These are phyloP conservation scores for Mycena capillaripes DNA, from an alignment of 768 basidiomycete species.

Conservation along the genomic window DNA sequence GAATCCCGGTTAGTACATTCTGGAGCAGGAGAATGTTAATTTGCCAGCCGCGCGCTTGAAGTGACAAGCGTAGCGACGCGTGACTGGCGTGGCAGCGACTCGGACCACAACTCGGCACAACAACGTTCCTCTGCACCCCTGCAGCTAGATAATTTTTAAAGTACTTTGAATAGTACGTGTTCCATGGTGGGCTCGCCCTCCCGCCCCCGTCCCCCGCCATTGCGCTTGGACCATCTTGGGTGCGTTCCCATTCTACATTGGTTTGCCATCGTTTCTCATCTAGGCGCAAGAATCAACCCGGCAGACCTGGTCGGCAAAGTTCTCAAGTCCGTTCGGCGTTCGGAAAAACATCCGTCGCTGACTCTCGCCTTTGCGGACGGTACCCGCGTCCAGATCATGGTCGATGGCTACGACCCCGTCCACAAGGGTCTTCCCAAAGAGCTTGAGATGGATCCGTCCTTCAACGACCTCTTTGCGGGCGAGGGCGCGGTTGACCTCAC, in stretches of 20 bases:
- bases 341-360: slow-evolving; percentile 59
- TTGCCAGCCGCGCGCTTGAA: no score
- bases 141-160: not conserved
- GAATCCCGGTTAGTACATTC: no score
- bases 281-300: slow-evolving; percentile 54
- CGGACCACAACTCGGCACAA: not conserved
- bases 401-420: slow-evolving; percentile 73
- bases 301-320: slow-evolving; percentile 59
- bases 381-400: slow-evolving; percentile 62
- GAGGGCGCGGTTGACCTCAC: slow-evolving; percentile 53
- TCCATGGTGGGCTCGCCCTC: slow-evolving; percentile 22
- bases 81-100: not conserved
- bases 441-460: slow-evolving; percentile 66
- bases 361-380: slow-evolving; percentile 63
- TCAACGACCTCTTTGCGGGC: slow-evolving; percentile 52
- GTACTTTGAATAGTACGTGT: not conserved
- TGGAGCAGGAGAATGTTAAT: no score
- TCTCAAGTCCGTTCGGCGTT: slow-evolving; percentile 55
- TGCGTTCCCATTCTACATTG: slow-evolving; percentile 24
- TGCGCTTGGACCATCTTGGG: slow-evolving; percentile 52
- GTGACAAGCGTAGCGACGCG: not conserved
- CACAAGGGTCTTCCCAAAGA: slow-evolving; percentile 71
- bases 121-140: not conserved
- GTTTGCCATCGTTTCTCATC: not conserved
- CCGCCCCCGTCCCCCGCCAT: slow-evolving; percentile 50